These are phyloP conservation scores for Agaricus subrufescens DNA, from an alignment of 768 basidiomycete genomes.

Conservation along the genomic window DNA sequence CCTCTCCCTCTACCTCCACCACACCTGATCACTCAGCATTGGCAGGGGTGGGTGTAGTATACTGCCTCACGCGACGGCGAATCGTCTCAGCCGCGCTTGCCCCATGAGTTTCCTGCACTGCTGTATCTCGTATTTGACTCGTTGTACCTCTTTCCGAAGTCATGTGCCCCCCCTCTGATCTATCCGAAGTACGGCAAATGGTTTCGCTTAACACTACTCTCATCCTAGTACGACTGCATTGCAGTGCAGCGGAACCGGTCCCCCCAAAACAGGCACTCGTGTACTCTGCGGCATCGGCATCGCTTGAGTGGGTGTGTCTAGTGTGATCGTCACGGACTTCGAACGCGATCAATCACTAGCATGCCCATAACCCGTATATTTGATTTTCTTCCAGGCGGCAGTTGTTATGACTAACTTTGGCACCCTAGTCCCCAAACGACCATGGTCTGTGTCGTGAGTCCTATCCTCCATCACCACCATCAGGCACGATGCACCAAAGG, in stretches of 20 bases:
- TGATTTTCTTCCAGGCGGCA: background rate
- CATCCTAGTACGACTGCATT: background rate
- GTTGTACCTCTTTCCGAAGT: slow-evolving; percentile 1
- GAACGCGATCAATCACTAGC: background rate
- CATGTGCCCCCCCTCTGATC: slow-evolving; percentile 2
- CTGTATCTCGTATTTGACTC: slow-evolving; percentile 3
- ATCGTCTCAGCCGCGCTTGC: slow-evolving; percentile 1
- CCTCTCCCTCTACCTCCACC: background rate
- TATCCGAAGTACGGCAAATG: slow-evolving; percentile 9
- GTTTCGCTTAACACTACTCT: background rate
- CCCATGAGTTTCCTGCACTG: slow-evolving; percentile 9
- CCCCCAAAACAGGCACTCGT: background rate
- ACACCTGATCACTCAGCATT: background rate
- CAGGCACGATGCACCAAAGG: no score
- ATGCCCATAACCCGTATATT: background rate
- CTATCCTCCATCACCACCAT: no score
- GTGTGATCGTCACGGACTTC: background rate
- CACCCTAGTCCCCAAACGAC: background rate
- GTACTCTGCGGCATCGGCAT: background rate
- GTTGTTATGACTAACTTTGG: background rate
- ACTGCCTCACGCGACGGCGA: background rate
- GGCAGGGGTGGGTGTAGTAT: background rate
- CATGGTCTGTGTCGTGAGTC: no score
- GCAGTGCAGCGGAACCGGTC: slow-evolving; percentile 5
- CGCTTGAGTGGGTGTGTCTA: no score